A percentile compares a stretch with the other conserved stretches of the same genome.
phyloP scores from a whole-genome alignment of 371 early-diverging fungal species.

The Haplosporangium sp. region DNA sequence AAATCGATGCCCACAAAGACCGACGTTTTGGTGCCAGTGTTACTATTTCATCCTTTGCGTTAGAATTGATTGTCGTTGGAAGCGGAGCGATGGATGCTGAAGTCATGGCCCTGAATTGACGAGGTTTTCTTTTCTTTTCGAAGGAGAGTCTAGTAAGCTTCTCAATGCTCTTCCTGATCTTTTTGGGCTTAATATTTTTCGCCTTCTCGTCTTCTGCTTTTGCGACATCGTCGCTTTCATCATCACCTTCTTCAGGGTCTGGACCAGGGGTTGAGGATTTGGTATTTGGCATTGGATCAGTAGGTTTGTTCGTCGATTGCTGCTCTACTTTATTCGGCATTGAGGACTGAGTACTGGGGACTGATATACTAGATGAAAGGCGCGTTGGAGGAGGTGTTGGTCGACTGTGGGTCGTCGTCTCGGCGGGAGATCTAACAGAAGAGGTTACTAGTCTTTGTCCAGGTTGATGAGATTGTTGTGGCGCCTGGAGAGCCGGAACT shows the following conservation, averaged over 20 bases:
- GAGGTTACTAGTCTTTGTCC: constrained; percentile 21
- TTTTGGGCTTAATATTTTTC: constrained; percentile 18
- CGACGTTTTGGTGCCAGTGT: constrained; percentile 28
- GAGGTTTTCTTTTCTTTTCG: constrained; percentile 35
- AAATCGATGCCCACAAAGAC: constrained; percentile 47
- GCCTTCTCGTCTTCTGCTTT: constrained; percentile 12
- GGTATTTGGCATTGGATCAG: not conserved
- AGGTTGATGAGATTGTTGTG: constrained; percentile 43
- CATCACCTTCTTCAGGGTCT: constrained; percentile 18
- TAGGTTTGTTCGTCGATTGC: not conserved
- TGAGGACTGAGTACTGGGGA: not conserved
- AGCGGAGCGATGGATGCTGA: constrained; percentile 7
- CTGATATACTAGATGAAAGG: constrained; percentile 8
- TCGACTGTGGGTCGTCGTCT: constrained; percentile 18
- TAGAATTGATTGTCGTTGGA: not conserved
- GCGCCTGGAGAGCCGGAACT: constrained; percentile 33
- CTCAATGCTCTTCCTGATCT: constrained; percentile 39
- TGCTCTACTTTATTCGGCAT: not conserved
- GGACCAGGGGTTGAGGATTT: constrained; percentile 7
- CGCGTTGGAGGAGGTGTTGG: constrained; percentile 28
- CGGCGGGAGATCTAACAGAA: constrained; percentile 20
- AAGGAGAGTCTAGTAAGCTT: constrained; percentile 32
- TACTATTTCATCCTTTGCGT: constrained; percentile 1
- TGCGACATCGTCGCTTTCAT: constrained; percentile 20
- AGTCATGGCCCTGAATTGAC: constrained; percentile 35